These are phyloP conservation scores for Barnettozyma botsteinii DNA, from an alignment of 805 yeast genomes.

Conservation along the genomic window DNA sequence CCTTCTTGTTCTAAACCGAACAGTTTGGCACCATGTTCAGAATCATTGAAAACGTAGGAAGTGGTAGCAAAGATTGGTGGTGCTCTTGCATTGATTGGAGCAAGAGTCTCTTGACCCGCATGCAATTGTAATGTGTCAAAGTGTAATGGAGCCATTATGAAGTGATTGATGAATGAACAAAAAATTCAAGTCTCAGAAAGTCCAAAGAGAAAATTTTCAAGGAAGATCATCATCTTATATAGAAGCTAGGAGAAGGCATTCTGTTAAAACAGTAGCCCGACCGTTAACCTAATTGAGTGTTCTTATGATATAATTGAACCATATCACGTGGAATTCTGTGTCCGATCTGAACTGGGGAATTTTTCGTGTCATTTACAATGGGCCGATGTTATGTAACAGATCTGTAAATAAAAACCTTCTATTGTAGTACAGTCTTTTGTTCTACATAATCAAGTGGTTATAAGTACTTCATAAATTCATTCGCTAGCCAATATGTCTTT, in stretches of 20 bases:
- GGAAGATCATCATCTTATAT: background rate
- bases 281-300: background rate
- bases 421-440: too few relatives aligned
- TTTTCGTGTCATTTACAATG: background rate
- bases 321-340: constrained; percentile 4
- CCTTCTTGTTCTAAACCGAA: constrained; percentile 84
- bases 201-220: too few relatives aligned
- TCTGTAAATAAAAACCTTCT: too few relatives aligned
- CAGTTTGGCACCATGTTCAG: constrained; percentile 87
- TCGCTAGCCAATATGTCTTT: constrained; percentile 20
- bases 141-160: constrained; percentile 40
- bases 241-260: background rate
- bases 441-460: too few relatives aligned
- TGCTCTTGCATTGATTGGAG: constrained; percentile 62
- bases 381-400: too few relatives aligned
- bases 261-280: too few relatives aligned
- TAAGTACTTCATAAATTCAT: background rate
- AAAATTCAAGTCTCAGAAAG: background rate
- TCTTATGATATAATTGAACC: background rate
- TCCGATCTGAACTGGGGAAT: constrained; percentile 3
- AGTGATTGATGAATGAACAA: background rate
- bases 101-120: constrained; percentile 81
- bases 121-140: constrained; percentile 91
- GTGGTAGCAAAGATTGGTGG: constrained; percentile 91
- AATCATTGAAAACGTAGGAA: constrained; percentile 81